A percentile compares a stretch with the other conserved stretches of the same genome.
These are phyloP conservation scores for Protomyces lactucae-debilis DNA, from an alignment of 1,139 yeast genomes.

Conservation along the genomic window DNA sequence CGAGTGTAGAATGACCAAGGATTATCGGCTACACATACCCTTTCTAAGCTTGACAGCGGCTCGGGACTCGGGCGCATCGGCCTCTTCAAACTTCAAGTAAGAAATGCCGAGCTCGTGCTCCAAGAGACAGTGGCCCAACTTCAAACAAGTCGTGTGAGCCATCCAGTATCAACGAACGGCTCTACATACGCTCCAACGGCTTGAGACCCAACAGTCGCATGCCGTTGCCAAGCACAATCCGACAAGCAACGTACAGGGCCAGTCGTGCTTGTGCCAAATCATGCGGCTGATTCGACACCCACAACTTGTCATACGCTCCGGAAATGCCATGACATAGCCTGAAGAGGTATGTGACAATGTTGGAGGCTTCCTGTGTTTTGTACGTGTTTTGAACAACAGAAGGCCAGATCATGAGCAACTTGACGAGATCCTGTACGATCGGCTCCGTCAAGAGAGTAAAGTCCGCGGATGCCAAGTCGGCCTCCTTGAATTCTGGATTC, in stretches of 20 bases:
- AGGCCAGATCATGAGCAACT: conserved; percentile 85
- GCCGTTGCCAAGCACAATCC: conserved; percentile 87
- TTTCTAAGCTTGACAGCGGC: too few species aligned
- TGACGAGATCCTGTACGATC: conserved; percentile 65
- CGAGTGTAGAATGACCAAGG: too few species aligned
- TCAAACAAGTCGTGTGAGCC: too few species aligned
- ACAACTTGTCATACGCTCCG: conserved; percentile 86
- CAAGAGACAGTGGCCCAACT: too few species aligned
- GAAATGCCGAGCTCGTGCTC: too few species aligned
- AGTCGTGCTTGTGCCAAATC: conserved; percentile 86
- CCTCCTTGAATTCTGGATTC: conserved; percentile 42
- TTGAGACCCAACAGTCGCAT: conserved; percentile 87
- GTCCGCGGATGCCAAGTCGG: conserved; percentile 54
- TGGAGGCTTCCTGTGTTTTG: conserved; percentile 86
- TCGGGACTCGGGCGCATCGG: too few species aligned
- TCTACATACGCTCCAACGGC: conserved; percentile 95
- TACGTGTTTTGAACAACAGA: conserved; percentile 80
- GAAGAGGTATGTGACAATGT: conserved; percentile 90
- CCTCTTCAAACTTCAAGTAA: too few species aligned
- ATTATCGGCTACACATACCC: too few species aligned
- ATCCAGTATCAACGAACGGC: too few species aligned
- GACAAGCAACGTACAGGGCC: conserved; percentile 85
- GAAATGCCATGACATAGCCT: conserved; percentile 89
- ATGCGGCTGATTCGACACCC: conserved; percentile 96
- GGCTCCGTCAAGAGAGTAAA: conserved; percentile 69